Base-by-base conservation (phyloP, 1,284 basidiomycete species). In the Vanrija sp. region DNA sequence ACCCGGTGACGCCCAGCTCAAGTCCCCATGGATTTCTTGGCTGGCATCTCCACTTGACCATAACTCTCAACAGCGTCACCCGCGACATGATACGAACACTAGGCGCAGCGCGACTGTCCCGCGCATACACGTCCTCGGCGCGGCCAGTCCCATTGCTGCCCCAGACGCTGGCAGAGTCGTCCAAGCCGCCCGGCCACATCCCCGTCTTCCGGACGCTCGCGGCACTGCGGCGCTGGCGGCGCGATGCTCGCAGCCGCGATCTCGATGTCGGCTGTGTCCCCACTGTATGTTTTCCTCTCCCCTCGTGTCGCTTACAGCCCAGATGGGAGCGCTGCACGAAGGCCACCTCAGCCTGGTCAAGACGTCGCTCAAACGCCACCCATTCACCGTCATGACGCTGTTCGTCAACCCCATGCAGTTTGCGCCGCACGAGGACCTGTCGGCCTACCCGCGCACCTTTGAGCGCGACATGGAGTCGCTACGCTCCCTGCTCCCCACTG, bases 321-420 rank as follows among this genome's bases (percentile, higher is more conserved):
- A 75, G 40, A 98, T 98, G 96, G 95, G 95, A 25, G 94, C 94
- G 1, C 77, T 98, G 48, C 95, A 98, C 71, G 85, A 89, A 25
- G 95, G 96, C 0, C 95, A 98, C 75, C 79, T 97, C 40, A 85
- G 87, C 55, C 85, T 98, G 78, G 83, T 84, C 25, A 73, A 78
- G 38, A 71, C 82, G 51, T 93, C 90, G 0, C 80, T 98, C 6
- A 72, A 77, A 0, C 83, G 87, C 55, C 92, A 94, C 68, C 88
- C 94, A 59, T 76, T 87, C 44, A 98, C 95, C 0, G 86, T 98
- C 60, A 81, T 97, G 58, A 97, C 94, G 14, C 91, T 98, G 64
- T 98, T 97, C 74, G 93, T 98, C 56, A 98, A 98, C 72, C 96
- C 96, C 0, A 89, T 94, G 9, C 94, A 98, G 78, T 98, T 98